A percentile compares a stretch with the other conserved stretches of the same genome.
Evolutionary conservation across 2,329 filamentous ascomycete genomes (phyloP).

Genomic region (Aquanectria penicillioides): DNA sequence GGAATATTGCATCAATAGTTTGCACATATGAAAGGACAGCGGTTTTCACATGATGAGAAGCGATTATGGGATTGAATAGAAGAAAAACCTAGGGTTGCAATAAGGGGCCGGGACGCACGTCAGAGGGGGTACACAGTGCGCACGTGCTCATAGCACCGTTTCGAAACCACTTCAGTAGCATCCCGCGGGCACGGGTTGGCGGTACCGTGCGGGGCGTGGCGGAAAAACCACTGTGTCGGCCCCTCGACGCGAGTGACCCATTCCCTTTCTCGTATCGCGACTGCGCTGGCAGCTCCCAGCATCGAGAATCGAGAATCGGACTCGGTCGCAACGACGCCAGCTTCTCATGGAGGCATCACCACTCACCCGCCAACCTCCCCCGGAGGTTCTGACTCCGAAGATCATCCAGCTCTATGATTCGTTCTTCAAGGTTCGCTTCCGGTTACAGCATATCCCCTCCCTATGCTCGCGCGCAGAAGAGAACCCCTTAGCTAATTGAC

Average conservation of each 20-base stretch:
- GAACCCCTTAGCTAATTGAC: conserved; percentile 26
- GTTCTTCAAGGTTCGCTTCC: conserved; percentile 74
- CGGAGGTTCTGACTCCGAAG: conserved; percentile 93
- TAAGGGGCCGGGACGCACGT: conserved; percentile 10
- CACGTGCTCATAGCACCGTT: conserved; percentile 1
- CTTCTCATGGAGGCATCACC: conserved; percentile 85
- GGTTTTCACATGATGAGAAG: neutral
- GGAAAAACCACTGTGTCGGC: conserved; percentile 10
- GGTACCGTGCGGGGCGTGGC: neutral
- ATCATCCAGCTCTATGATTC: conserved; percentile 89
- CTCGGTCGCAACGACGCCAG: conserved; percentile 6
- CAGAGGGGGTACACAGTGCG: conserved; percentile 19
- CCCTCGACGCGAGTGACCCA: conserved; percentile 20
- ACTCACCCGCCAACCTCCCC: conserved; percentile 89
- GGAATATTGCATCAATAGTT: no score
- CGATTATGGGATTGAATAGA: neutral
- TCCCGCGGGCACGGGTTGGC: neutral
- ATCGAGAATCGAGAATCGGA: neutral
- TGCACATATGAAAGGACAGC: no score
- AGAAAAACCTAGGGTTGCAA: neutral
- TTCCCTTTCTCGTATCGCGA: conserved; percentile 19
- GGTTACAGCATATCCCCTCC: conserved; percentile 17
- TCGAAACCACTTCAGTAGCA: no score
- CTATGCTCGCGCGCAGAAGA: conserved; percentile 2
- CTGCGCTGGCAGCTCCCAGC: conserved; percentile 12